Evolutionary conservation across 2,329 filamentous ascomycete genomes (phyloP).

Genomic region (Aspergillus jensenii): DNA sequence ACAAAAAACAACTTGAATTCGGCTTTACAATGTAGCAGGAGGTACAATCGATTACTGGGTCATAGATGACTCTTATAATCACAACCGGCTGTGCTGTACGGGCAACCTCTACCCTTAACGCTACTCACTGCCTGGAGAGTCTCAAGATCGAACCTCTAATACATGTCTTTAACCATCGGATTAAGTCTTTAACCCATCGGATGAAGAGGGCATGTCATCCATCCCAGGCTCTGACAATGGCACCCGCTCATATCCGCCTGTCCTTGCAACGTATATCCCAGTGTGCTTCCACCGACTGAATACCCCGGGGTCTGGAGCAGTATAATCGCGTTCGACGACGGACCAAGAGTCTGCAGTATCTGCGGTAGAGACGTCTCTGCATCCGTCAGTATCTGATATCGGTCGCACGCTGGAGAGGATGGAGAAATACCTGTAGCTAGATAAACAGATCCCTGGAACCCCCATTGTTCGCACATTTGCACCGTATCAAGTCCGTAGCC

Average conservation of each 20-base stretch:
- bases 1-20: too few species aligned
- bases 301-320: slow-evolving; percentile 10
- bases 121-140: neutral
- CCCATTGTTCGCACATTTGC: slow-evolving; percentile 10
- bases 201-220: slow-evolving; percentile 6
- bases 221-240: slow-evolving; percentile 3
- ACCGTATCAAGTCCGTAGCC: neutral
- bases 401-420: too few species aligned
- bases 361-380: slow-evolving; percentile 20
- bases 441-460: slow-evolving; percentile 8
- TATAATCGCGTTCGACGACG: slow-evolving; percentile 18
- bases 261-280: neutral
- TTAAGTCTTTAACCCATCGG: neutral
- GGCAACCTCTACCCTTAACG: too few species aligned
- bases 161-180: too few species aligned
- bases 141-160: neutral
- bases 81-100: neutral
- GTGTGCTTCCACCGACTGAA: neutral
- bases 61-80: too few species aligned
- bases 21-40: too few species aligned
- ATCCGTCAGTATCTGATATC: neutral
- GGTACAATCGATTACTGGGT: too few species aligned
- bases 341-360: slow-evolving; percentile 17
- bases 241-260: neutral
- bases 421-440: slow-evolving; percentile 1